These are phyloP conservation scores for Sicyos edulis DNA, from an alignment of 306 rosid species.

Conservation along the genomic window DNA sequence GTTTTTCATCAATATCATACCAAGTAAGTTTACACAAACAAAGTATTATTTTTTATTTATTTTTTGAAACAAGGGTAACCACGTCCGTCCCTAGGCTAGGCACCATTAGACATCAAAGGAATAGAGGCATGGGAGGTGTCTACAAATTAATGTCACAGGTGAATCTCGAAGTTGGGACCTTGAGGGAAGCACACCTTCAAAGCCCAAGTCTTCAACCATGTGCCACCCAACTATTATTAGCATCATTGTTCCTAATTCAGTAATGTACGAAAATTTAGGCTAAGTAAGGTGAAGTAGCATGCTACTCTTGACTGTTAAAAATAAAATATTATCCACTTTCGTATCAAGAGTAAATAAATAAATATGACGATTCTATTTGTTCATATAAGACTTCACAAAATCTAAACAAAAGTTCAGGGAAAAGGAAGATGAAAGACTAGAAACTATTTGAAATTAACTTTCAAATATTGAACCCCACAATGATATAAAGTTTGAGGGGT, in stretches of 20 bases:
- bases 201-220: too few relatives aligned
- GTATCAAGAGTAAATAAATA: background rate
- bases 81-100: too few relatives aligned
- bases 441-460: background rate
- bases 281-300: background rate
- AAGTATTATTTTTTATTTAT: too few relatives aligned
- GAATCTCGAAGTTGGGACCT: too few relatives aligned
- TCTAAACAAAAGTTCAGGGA: background rate
- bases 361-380: background rate
- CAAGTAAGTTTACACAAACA: background rate
- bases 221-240: too few relatives aligned
- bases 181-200: too few relatives aligned
- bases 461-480: slow-evolving; percentile 1
- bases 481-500: background rate
- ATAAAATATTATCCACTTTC: background rate
- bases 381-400: background rate
- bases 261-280: background rate
- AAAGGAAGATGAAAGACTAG: background rate
- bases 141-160: too few relatives aligned
- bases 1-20: background rate
- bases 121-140: too few relatives aligned
- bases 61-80: too few relatives aligned
- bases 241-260: background rate
- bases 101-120: too few relatives aligned
- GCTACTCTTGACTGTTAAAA: background rate